Conservation (phyloP, 352 stramenopile species). For the Phytophthora macrochlamydospora region DNA sequence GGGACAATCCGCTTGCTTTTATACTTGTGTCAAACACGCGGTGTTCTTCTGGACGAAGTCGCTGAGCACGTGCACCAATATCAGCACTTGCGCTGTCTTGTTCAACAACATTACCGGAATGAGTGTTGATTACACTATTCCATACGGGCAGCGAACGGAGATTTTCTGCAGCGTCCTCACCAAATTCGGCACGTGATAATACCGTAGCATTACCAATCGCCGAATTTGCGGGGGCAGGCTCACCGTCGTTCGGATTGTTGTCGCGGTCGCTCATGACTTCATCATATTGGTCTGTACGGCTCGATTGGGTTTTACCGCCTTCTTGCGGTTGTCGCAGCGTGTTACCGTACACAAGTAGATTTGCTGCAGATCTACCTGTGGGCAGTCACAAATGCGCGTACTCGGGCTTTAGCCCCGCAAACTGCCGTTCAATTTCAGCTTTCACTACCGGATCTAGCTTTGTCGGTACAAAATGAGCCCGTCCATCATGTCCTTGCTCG, state of each 20-base stretch:
- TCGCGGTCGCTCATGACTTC: no score
- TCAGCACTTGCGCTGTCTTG: no score
- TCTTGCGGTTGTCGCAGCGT: background rate
- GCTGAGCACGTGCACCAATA: no score
- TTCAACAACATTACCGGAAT: no score
- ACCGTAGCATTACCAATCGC: background rate
- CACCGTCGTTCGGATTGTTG: background rate
- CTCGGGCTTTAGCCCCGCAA: constrained; percentile 2
- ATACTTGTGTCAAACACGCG: constrained; percentile 25
- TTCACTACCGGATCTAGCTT: background rate
- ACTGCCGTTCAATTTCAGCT: constrained; percentile 1
- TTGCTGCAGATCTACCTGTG: background rate
- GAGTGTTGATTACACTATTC: background rate
- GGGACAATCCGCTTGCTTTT: no score
- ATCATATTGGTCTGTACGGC: no score
- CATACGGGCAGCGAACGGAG: background rate
- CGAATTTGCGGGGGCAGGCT: background rate
- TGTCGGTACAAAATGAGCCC: constrained; percentile 2
- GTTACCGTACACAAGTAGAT: background rate
- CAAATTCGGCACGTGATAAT: background rate
- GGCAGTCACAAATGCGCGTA: background rate
- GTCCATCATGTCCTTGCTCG: constrained; percentile 1
- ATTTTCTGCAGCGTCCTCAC: background rate
- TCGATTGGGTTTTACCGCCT: no score
- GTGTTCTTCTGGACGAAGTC: constrained; percentile 50